A percentile compares a stretch with the other conserved stretches of the same genome.
Evolutionary conservation across 257 asterid genomes (phyloP).

Genomic region (Solanum peruvianum): DNA sequence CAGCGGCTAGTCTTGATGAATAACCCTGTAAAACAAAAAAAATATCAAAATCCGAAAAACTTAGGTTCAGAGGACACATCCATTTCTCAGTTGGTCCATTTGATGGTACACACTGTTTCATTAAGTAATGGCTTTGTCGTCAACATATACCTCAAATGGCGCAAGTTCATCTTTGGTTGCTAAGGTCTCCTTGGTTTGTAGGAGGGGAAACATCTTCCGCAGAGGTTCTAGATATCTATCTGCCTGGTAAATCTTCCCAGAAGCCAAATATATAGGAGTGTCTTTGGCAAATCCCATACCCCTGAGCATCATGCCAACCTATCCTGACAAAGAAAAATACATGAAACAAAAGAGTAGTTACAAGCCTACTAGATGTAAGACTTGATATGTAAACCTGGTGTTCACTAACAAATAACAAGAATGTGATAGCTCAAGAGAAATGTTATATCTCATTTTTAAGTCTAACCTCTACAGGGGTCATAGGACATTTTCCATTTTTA

Average conservation of each 20-base stretch:
- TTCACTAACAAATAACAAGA: background rate
- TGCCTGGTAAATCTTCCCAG: slow-evolving; percentile 62
- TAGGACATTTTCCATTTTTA: slow-evolving; percentile 74
- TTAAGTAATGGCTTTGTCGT: background rate
- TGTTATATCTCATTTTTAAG: background rate
- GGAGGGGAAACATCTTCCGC: slow-evolving; percentile 63
- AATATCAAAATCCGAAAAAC: background rate
- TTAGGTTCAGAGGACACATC: background rate
- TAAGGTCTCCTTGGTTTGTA: slow-evolving; percentile 67
- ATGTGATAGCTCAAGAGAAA: no score
- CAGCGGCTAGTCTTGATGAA: slow-evolving; percentile 80
- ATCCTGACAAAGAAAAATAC: slow-evolving; percentile 65
- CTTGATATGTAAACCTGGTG: background rate
- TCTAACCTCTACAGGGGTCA: slow-evolving; percentile 92
- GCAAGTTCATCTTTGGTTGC: slow-evolving; percentile 68
- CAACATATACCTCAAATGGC: slow-evolving; percentile 37
- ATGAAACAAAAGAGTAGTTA: slow-evolving; percentile 13
- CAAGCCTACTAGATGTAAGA: background rate
- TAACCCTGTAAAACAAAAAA: slow-evolving; percentile 30
- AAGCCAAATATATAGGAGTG: slow-evolving; percentile 72
- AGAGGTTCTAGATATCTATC: slow-evolving; percentile 57
- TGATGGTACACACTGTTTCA: background rate
- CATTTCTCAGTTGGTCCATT: background rate
- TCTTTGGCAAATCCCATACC: slow-evolving; percentile 85
- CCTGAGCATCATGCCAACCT: slow-evolving; percentile 94